phyloP scores from a whole-genome alignment of 1,284 basidiomycete genomes.

The Amylostereum chailletii region DNA sequence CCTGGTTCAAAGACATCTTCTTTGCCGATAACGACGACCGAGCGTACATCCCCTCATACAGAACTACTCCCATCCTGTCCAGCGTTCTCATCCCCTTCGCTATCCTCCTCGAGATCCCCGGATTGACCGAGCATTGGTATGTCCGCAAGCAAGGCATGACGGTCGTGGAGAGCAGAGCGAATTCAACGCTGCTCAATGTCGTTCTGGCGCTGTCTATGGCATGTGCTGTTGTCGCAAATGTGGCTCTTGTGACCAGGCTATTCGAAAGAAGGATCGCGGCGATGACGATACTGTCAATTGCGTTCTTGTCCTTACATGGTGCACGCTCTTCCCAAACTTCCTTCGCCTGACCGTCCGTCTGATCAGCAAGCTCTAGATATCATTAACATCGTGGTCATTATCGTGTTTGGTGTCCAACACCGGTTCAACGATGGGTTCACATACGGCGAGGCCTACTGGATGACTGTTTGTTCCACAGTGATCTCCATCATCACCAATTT shows the following conservation, averaged over 20 bases:
- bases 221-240: conserved; percentile 63
- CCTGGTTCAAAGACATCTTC: conserved; percentile 17
- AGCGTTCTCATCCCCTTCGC: conserved; percentile 70
- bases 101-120: conserved; percentile 76
- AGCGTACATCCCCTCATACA: conserved; percentile 32
- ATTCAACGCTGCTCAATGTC: conserved; percentile 52
- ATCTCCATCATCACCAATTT: conserved; percentile 62
- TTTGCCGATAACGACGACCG: conserved; percentile 17
- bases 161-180: conserved; percentile 40
- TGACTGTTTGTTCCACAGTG: conserved; percentile 70
- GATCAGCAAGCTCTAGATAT: conserved; percentile 36
- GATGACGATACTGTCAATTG: conserved; percentile 57
- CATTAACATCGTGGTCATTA: conserved; percentile 60
- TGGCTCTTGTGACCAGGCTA: conserved; percentile 63
- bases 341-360: neutral
- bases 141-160: conserved; percentile 40
- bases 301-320: conserved; percentile 64
- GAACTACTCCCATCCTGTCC: conserved; percentile 55
- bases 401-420: conserved; percentile 58
- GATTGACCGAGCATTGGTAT: conserved; percentile 65
- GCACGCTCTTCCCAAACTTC: conserved; percentile 12
- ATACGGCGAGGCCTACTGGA: conserved; percentile 72
- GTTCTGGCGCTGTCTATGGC: conserved; percentile 62
- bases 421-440: conserved; percentile 63
- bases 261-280: conserved; percentile 54